phyloP scores from a whole-genome alignment of 2,329 filamentous ascomycete species.

The Dactylellina drechsleri region DNA sequence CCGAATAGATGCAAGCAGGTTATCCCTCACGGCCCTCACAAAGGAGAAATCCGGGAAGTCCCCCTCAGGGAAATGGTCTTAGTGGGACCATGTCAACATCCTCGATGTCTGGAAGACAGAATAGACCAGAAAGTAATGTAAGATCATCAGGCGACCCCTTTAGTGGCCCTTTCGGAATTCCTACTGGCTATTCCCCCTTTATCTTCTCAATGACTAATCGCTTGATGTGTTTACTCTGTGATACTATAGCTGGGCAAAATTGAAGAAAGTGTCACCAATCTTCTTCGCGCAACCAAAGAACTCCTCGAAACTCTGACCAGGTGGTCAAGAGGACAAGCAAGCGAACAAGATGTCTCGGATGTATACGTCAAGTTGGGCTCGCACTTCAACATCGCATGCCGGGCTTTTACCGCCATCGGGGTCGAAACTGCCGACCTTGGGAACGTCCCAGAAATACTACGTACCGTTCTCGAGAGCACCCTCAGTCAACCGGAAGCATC shows the following conservation, averaged over 20 bases:
- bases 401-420: slow-evolving; percentile 94
- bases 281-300: slow-evolving; percentile 96
- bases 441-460: slow-evolving; percentile 89
- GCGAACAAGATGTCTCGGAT: slow-evolving; percentile 94
- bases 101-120: slow-evolving; percentile 45
- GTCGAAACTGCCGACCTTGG: slow-evolving; percentile 94
- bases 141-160: background rate
- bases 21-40: slow-evolving; percentile 43
- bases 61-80: slow-evolving; percentile 50
- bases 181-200: slow-evolving; percentile 8
- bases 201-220: slow-evolving; percentile 22
- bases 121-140: slow-evolving; percentile 48
- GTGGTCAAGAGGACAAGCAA: slow-evolving; percentile 93
- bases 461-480: slow-evolving; percentile 92
- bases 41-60: slow-evolving; percentile 48
- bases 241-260: slow-evolving; percentile 80
- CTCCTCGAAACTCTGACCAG: slow-evolving; percentile 95
- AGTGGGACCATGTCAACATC: slow-evolving; percentile 49
- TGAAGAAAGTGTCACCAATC: slow-evolving; percentile 97
- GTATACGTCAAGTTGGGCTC: slow-evolving; percentile 97
- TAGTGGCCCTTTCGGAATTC: background rate
- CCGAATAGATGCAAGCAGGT: slow-evolving; percentile 52
- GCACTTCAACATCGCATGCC: slow-evolving; percentile 98
- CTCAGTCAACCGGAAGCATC: slow-evolving; percentile 90
- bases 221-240: background rate